A percentile compares a stretch with the other conserved stretches of the same genome.
Conservation (phyloP, 805 yeast species). For the Lachancea sp. region DNA sequence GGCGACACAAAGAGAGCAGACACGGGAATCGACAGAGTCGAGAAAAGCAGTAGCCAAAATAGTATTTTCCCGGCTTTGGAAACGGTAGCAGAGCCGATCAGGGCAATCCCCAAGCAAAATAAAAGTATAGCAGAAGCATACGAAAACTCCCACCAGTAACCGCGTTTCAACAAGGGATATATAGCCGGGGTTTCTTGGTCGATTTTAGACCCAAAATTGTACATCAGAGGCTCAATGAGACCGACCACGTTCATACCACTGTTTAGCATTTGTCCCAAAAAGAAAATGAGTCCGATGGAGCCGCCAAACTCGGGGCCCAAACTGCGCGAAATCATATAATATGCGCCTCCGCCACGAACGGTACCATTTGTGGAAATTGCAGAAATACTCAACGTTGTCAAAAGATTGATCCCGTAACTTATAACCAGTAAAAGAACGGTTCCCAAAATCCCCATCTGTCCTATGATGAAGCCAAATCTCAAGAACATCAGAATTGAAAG, state of each 20-base stretch:
- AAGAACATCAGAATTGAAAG: conserved; percentile 90
- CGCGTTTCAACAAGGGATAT: conserved; percentile 54
- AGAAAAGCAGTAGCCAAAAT: conserved; percentile 56
- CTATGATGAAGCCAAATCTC: conserved; percentile 90
- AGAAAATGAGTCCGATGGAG: conserved; percentile 90
- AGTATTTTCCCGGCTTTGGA: conserved; percentile 75
- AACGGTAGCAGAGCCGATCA: conserved; percentile 75
- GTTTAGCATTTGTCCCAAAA: conserved; percentile 88
- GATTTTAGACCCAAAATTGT: conserved; percentile 58
- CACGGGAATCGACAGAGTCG: conserved; percentile 77
- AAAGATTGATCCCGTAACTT: conserved; percentile 72
- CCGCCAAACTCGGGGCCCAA: conserved; percentile 99
- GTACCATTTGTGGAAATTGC: conserved; percentile 98
- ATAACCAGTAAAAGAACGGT: conserved; percentile 57
- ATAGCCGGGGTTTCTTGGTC: conserved; percentile 45
- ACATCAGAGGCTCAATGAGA: conserved; percentile 81
- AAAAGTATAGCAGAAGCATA: conserved; percentile 70
- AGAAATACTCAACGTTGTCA: conserved; percentile 84
- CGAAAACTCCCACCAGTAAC: conserved; percentile 57
- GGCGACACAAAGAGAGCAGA: conserved; percentile 65
- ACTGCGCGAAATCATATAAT: conserved; percentile 92
- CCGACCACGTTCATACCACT: conserved; percentile 93
- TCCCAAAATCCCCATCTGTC: conserved; percentile 88
- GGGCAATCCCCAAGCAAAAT: conserved; percentile 65
- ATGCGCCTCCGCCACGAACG: conserved; percentile 97